Conservation (phyloP, 768 basidiomycete genomes). For the Suillus alpinus region DNA sequence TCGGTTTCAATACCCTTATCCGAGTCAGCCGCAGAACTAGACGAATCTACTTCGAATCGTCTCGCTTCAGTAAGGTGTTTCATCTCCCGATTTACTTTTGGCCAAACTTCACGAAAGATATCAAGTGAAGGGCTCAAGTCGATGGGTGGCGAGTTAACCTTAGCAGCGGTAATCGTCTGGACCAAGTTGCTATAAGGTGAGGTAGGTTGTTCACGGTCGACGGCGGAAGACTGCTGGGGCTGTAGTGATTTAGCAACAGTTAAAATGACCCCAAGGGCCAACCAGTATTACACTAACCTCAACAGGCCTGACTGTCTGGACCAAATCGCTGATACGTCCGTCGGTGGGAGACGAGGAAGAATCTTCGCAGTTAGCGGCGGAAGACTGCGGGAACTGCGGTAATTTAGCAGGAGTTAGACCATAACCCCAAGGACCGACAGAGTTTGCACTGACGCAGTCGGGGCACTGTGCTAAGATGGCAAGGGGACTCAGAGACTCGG, state of each 20-base stretch:
- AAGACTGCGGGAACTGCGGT: background rate
- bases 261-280: background rate
- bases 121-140: constrained; percentile 14
- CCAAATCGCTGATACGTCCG: too few relatives aligned
- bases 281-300: constrained; percentile 1
- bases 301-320: background rate
- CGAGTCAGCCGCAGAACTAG: background rate
- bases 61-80: constrained; percentile 26
- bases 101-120: constrained; percentile 30
- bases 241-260: background rate
- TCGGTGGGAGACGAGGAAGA: background rate
- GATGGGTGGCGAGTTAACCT: constrained; percentile 16
- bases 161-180: constrained; percentile 3
- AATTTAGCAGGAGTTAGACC: background rate
- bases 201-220: background rate
- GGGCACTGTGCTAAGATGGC: background rate
- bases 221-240: background rate
- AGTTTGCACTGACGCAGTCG: background rate
- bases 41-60: background rate
- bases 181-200: background rate
- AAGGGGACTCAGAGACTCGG: background rate
- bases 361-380: background rate
- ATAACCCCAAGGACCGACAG: background rate
- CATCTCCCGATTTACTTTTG: constrained; percentile 36
- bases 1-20: background rate